A percentile compares a stretch with the other conserved stretches of the same genome.
Evolutionary conservation across 345 rosid genomes (phyloP).

Genomic region (Brassica rapa): DNA sequence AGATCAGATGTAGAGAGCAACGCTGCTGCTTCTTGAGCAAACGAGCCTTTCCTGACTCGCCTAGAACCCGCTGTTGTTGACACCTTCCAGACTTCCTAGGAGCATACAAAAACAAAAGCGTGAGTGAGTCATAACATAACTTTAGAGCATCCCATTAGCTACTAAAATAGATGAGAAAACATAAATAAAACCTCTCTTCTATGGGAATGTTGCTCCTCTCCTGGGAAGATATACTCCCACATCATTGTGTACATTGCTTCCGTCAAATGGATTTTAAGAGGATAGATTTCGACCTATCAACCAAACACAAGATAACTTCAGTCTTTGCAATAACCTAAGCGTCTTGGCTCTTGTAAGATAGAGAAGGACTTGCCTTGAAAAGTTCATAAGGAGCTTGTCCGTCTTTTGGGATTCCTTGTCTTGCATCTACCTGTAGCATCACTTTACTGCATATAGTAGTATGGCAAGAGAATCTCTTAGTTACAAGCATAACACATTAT

Average conservation of each 20-base stretch:
- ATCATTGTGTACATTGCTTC: constrained; percentile 96
- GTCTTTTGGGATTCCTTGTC: constrained; percentile 87
- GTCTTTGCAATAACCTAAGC: not conserved
- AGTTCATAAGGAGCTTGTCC: constrained; percentile 89
- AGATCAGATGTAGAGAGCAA: constrained; percentile 55
- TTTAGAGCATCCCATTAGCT: not conserved
- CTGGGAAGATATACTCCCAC: constrained; percentile 96
- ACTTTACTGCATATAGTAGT: constrained; percentile 64
- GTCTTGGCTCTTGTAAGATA: not conserved
- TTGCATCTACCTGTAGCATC: constrained; percentile 93
- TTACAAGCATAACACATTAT: not conserved
- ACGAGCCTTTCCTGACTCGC: constrained; percentile 72
- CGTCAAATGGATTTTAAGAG: constrained; percentile 93
- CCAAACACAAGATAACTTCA: constrained; percentile 17
- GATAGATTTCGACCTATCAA: constrained; percentile 90
- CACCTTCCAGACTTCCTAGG: constrained; percentile 95
- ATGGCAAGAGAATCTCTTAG: not conserved
- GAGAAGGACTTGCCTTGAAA: constrained; percentile 59
- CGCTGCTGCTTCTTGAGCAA: constrained; percentile 59
- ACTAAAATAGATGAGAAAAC: no score
- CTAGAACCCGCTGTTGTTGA: constrained; percentile 77
- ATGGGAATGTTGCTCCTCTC: constrained; percentile 96
- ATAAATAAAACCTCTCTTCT: constrained; percentile 69
- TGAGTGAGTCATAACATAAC: not conserved
- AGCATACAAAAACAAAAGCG: not conserved